Percentiles rank a stretch among this genome's conserved stretches.
Evolutionary conservation across 108 stramenopile species (phyloP).

Genomic region (Cylindrotheca closterium): DNA sequence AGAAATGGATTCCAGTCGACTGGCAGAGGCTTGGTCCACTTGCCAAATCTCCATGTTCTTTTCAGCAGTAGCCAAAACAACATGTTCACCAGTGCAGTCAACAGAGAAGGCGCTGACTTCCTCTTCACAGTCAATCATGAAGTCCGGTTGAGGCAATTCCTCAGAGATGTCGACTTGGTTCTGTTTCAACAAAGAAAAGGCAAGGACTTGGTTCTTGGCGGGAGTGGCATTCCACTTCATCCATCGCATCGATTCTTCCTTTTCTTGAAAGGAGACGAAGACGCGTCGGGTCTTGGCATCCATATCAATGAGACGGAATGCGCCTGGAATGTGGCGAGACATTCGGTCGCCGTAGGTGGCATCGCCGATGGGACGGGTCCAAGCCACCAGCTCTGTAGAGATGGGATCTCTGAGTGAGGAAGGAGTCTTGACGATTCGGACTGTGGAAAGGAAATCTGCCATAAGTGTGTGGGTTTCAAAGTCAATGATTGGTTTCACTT

Average conservation of each 20-base stretch:
- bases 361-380: constrained; percentile 3
- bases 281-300: constrained; percentile 38
- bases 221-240: not conserved
- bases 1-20: not conserved
- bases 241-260: not conserved
- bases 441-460: constrained; percentile 30
- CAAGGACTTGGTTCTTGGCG: not conserved
- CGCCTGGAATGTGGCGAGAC: constrained; percentile 38
- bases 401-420: not conserved
- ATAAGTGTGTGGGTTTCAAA: constrained; percentile 23
- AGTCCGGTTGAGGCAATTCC: constrained; percentile 40
- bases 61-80: constrained; percentile 46
- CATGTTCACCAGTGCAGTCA: constrained; percentile 36
- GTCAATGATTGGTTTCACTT: constrained; percentile 35
- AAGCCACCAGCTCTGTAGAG: constrained; percentile 2
- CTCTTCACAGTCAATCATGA: constrained; percentile 31
- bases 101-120: constrained; percentile 45
- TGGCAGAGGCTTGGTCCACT: constrained; percentile 4
- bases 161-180: not conserved
- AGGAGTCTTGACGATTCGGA: not conserved
- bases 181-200: not conserved
- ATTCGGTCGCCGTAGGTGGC: constrained; percentile 2
- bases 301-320: constrained; percentile 40
- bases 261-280: constrained; percentile 22
- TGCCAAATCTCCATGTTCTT: constrained; percentile 58